Base-by-base conservation (phyloP, 1,284 basidiomycete species). In the Puccinia horiana region DNA sequence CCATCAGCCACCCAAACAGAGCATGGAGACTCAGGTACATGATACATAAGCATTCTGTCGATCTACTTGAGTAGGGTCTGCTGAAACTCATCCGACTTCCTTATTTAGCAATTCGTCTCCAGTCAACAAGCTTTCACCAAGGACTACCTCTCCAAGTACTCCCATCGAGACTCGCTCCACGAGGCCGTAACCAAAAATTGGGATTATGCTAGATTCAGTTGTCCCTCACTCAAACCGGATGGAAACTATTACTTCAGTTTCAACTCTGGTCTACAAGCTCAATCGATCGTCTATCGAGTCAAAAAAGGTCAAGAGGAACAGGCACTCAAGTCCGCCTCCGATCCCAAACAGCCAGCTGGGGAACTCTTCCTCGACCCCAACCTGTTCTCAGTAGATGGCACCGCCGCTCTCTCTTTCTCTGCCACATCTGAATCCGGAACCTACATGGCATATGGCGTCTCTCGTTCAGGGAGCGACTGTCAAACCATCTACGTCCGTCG, bases 281-380 rank as follows among this genome's bases (percentile, higher is more conserved):
- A 84, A 83, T 58, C 85, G 90, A 91, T 91, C n/a, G 87, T 93
- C 80, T 92, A 92, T 86, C 90, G 93, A 23, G 44, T 93, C 91
- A 54, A 90, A 87, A 84, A 75, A 20, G 79, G 70, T 0, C 9
- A 89, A 90, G 83, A 87, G 86, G 5, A 87, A 86, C 18, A 88
- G 92, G 82, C 84, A 52, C 91, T 91, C 18, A 88, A 90, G 82
- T 89, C 91, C 83, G 89, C 89, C 58, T 14, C 54, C 26, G 42
- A 49, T 54, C 49, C 77, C 16, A 86, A 87, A 65, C 88, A 87
- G 49, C 85, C 85, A 23, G 86, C 88, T 11, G 90, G 89, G 58
- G 92, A 93, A 85, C 88, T 93, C 14, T 94, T 92, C 86, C 93
- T 94, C 84, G 92, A 94, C 85, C 90, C 92, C 16, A 94, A 94